Base-by-base conservation (phyloP, 257 asterid genomes). In the Dorcoceras hygrometricum region DNA sequence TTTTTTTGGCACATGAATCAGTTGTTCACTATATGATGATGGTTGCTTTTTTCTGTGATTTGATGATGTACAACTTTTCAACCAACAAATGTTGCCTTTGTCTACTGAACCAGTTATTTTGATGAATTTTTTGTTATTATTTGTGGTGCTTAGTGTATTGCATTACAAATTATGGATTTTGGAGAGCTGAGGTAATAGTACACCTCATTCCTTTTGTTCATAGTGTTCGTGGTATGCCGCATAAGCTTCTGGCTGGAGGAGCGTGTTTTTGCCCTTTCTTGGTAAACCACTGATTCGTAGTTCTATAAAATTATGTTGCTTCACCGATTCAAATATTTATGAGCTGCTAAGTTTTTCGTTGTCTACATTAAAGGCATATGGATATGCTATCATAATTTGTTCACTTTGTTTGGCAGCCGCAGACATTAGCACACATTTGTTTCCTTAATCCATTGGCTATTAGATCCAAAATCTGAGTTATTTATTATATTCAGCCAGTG, bases 1-100 rank as follows among this genome's bases (percentile, higher is more conserved):
- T 19, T 57, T 36, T 6, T 24, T 23, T 25, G 48, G 43, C 59
- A 46, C 27, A 36, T 46, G 69, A 63, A 67, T 56, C 32, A 19
- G 71, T 23, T 75, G 58, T 46, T 63, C 20, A 14, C 25, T 36
- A n/a, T 46, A 18, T 46, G 31, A 23, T 20, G 5, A 6, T 39
- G 29, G 54, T 34, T 4, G 27, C 26, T 23, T 26, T 23, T 29
- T 50, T 50, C 58, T 43, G 19, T 12, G 43, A 22, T 58, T 26
- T 27, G 50, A 23, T 5, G 20, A 24, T 6, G 18, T 23, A 24
- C 56, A 27, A 2, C 9, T 34, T 25, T 26, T 18, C 25, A 1
- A 20, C 36, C 50, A 22, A 19, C 27, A 62, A 24, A 29, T 29
- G 43, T 34, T 20, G 23, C 18, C 46, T 39, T 71, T 28, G 28